Conservation (phyloP, 225 moss, liverwort and hornwort genomes). For the Marchantia polymorpha region DNA sequence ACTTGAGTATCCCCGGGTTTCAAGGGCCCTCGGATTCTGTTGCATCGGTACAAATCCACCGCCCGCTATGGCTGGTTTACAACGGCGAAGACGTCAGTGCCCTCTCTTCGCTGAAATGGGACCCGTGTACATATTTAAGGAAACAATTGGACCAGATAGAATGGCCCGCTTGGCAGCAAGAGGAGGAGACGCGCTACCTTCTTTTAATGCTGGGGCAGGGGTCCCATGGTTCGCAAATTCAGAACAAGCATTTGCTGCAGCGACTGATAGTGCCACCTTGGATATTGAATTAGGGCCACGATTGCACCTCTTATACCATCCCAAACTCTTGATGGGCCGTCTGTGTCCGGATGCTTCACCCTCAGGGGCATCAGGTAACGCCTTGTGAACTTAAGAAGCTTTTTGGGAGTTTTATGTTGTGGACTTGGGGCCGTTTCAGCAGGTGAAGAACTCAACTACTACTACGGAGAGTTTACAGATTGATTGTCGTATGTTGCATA, state of each 20-base stretch:
- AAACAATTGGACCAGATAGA: constrained; percentile 87
- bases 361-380: constrained; percentile 74
- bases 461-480: neutral
- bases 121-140: constrained; percentile 95
- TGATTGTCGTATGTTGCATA: neutral
- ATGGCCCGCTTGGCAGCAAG: constrained; percentile 76
- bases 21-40: constrained; percentile 82
- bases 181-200: constrained; percentile 87
- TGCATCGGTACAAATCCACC: constrained; percentile 99
- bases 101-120: constrained; percentile 99
- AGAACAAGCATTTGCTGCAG: constrained; percentile 93
- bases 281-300: constrained; percentile 85
- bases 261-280: constrained; percentile 83
- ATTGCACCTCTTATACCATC: constrained; percentile 95
- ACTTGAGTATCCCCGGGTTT: constrained; percentile 84
- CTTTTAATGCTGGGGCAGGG: constrained; percentile 90
- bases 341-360: constrained; percentile 97
- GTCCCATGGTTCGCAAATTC: constrained; percentile 99
- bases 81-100: constrained; percentile 85
- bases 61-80: constrained; percentile 96
- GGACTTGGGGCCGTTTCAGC: neutral
- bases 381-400: neutral
- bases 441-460: neutral
- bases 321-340: constrained; percentile 87
- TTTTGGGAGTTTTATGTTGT: neutral